Base-by-base conservation (phyloP, 2,329 filamentous ascomycete species). In the Fusarium aywerte region DNA sequence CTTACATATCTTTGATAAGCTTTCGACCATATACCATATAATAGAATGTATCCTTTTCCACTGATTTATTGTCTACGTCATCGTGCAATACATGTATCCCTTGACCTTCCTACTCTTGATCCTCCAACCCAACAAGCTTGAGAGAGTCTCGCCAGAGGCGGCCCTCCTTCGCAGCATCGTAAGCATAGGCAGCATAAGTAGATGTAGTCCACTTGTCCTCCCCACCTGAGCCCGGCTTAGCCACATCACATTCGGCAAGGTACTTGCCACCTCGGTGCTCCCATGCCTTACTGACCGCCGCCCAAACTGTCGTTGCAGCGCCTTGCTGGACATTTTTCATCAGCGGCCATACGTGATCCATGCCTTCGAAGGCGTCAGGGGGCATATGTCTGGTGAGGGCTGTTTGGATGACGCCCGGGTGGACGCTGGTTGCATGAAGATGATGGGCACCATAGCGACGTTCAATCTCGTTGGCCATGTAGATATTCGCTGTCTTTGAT, bases 381-480 rank as follows among this genome's bases (percentile, higher is more conserved):
- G 38, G n/a, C 25, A 65, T 35, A 5, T 56, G 49, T 11, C 33
- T 48, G 0, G 18, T 21, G 1, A 70, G 32, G 1, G 21, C 39
- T 2, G 60, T 65, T 0, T n/a, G 0, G 3, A 65, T 4, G 0
- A 42, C 1, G 1, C 68, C 70, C 2, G 68, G 68, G 12, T 71
- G 68, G 2, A 73, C 10, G 20, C 65, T 71, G 1, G 59, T 67
- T 0, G 69, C 61, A 18, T 72, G 68, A 1, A 72, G 38, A 0
- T 65, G n/a, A 1, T 38, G 11, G 1, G n/a, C 13, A 9, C 63
- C 61, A 5, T 69, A 69, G 7, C 58, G 58, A 4, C 69, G 57
- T 25, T 73, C 68, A 0, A 73, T 59, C n/a, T 73, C 62, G 13
- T 65, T 73, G 7, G 68, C 64, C 69, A 73, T 72, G 53, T 70